Evolutionary conservation across 2,329 filamentous ascomycete genomes (phyloP).

Genomic region (Shiraia sp.): DNA sequence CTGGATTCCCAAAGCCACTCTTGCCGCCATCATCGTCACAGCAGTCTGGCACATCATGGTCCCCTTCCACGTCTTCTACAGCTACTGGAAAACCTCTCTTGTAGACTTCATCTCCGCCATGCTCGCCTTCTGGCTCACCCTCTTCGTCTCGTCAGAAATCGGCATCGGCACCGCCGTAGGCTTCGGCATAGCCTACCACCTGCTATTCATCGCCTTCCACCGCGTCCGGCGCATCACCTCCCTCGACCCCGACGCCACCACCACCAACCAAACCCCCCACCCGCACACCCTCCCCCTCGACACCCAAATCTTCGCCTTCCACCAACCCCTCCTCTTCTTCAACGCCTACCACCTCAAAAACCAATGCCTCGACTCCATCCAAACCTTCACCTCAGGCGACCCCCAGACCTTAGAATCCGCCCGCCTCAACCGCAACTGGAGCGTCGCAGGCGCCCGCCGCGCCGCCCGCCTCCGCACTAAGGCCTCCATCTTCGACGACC

Average conservation of each 20-base stretch:
- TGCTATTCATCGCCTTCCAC: conserved; percentile 63
- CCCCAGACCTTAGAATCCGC: conserved; percentile 43
- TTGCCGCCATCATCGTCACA: conserved; percentile 69
- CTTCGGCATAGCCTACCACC: conserved; percentile 54
- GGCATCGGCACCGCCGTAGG: conserved; percentile 64
- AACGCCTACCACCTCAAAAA: conserved; percentile 61
- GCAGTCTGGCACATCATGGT: conserved; percentile 66
- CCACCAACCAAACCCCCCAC: conserved; percentile 6
- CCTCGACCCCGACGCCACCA: conserved; percentile 14
- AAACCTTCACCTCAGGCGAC: conserved; percentile 51
- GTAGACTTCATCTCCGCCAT: conserved; percentile 67
- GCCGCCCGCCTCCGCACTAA: conserved; percentile 52
- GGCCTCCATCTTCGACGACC: conserved; percentile 38
- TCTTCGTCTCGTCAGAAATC: conserved; percentile 64
- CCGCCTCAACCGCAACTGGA: conserved; percentile 57
- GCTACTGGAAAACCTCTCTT: conserved; percentile 67
- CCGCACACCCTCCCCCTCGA: conserved; percentile 47
- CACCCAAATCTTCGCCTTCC: conserved; percentile 60
- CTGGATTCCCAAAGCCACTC: conserved; percentile 69
- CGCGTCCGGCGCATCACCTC: conserved; percentile 34
- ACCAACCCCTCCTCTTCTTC: conserved; percentile 63
- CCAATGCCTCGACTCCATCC: conserved; percentile 55
- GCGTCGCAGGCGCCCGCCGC: conserved; percentile 55
- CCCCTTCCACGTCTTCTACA: conserved; percentile 62
- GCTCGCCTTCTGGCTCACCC: conserved; percentile 66